Evolutionary conservation across 208 protist species (phyloP).

Genomic region (Crithidia acanthocephali): DNA sequence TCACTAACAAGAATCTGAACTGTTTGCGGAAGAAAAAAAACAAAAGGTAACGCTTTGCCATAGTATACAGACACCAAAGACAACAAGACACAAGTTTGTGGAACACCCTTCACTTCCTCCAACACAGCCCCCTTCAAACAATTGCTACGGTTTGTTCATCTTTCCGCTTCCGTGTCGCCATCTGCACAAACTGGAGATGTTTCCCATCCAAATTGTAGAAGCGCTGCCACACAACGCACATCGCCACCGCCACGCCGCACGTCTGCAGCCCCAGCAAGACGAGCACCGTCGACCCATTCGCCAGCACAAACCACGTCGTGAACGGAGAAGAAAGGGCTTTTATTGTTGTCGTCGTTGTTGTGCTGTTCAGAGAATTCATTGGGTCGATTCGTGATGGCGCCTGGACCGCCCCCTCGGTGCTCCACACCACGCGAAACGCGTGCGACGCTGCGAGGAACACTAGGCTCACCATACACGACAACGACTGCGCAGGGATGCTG

Average conservation of each 20-base stretch:
- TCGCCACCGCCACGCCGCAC: conserved; percentile 25
- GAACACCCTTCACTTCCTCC: too few relatives aligned
- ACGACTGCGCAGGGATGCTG: conserved; percentile 28
- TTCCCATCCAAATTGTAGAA: conserved; percentile 73
- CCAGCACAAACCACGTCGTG: not conserved
- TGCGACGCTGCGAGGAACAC: conserved; percentile 11
- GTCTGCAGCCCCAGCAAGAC: conserved; percentile 31
- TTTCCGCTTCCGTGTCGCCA: conserved; percentile 53
- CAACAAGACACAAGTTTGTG: not conserved
- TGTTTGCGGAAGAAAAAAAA: not conserved
- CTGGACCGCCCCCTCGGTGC: not conserved
- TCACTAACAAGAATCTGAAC: too few relatives aligned
- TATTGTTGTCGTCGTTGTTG: not conserved
- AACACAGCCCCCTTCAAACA: too few relatives aligned
- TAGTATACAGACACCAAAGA: not conserved
- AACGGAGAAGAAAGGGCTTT: not conserved
- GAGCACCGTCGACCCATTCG: conserved; percentile 27
- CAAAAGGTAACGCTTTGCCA: not conserved
- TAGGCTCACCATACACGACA: conserved; percentile 30
- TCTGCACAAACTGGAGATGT: conserved; percentile 74
- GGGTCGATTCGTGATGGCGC: not conserved
- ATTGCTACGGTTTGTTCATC: conserved; percentile 33
- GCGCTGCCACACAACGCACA: conserved; percentile 42
- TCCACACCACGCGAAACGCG: conserved; percentile 11
- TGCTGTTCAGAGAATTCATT: too few relatives aligned